A percentile compares a stretch with the other conserved stretches of the same genome.
Evolutionary conservation across 2,329 filamentous ascomycete species (phyloP).

Genomic region (Colletotrichum brevisporum): DNA sequence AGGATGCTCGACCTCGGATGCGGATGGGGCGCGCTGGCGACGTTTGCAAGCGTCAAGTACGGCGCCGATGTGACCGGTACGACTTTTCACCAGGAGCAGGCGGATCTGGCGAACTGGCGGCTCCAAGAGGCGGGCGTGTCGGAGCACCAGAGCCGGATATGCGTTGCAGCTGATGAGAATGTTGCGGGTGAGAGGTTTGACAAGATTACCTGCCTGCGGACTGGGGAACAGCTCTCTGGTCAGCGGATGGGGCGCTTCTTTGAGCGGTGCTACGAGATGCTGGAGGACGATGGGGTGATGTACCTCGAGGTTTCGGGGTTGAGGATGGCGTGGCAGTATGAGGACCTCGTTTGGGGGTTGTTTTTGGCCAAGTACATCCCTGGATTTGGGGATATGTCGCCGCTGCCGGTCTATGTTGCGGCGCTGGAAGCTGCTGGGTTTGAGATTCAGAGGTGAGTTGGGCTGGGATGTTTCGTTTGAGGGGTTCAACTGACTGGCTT

Average conservation of each 20-base stretch:
- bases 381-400: constrained; percentile 83
- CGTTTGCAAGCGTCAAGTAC: constrained; percentile 81
- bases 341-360: constrained; percentile 96
- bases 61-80: constrained; percentile 50
- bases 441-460: constrained; percentile 80
- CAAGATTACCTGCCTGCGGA: constrained; percentile 97
- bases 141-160: background rate
- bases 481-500: constrained; percentile 73
- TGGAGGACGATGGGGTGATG: constrained; percentile 95
- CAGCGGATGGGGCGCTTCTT: constrained; percentile 87
- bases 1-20: constrained; percentile 87
- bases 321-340: constrained; percentile 95
- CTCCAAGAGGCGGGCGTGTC: background rate
- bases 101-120: background rate
- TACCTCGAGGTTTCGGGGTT: constrained; percentile 96
- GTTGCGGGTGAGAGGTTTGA: constrained; percentile 58
- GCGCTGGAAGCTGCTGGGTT: constrained; percentile 4
- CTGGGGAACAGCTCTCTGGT: constrained; percentile 98
- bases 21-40: constrained; percentile 91
- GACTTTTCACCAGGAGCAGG: background rate
- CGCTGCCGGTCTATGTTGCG: constrained; percentile 66
- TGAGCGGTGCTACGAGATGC: constrained; percentile 91
- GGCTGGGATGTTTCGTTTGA: constrained; percentile 71
- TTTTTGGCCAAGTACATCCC: constrained; percentile 92
- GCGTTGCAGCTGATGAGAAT: background rate